Conservation (phyloP, 495 filamentous ascomycete species). For the Penicillium roqueforti region DNA sequence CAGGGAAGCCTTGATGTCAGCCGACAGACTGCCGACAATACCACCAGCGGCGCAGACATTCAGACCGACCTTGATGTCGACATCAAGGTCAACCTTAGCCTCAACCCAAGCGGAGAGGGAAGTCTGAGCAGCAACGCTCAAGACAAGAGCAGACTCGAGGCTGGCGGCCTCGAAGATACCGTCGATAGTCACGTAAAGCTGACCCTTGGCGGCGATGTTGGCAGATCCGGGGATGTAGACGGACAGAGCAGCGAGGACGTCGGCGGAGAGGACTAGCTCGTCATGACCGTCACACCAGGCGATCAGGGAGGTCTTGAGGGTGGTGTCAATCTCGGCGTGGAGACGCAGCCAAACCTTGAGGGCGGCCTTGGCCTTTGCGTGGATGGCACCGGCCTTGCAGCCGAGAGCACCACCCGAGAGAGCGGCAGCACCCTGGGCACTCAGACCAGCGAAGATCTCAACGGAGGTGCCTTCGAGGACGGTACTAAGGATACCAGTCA, state of each 20-base stretch:
- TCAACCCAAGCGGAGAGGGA: constrained; percentile 32
- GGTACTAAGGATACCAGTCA: constrained; percentile 17
- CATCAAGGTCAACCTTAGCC: constrained; percentile 22
- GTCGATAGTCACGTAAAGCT: constrained; percentile 38
- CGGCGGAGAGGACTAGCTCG: constrained; percentile 20
- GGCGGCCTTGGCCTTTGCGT: constrained; percentile 28
- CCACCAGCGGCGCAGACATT: constrained; percentile 38
- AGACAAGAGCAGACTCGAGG: constrained; percentile 30
- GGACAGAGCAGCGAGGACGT: constrained; percentile 27
- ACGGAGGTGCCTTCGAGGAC: constrained; percentile 21
- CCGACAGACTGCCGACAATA: constrained; percentile 30
- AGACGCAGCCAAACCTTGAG: constrained; percentile 34
- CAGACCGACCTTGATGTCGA: constrained; percentile 34
- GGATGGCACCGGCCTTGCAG: constrained; percentile 31
- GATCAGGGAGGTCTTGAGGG: constrained; percentile 28
- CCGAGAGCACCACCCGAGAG: constrained; percentile 40
- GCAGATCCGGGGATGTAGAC: constrained; percentile 38
- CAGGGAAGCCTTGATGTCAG: constrained; percentile 34
- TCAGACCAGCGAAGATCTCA: constrained; percentile 30
- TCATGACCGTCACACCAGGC: constrained; percentile 28
- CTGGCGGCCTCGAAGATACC: constrained; percentile 36
- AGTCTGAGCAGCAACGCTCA: constrained; percentile 31
- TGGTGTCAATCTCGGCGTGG: constrained; percentile 25
- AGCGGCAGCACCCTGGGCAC: constrained; percentile 38
- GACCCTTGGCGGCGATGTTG: constrained; percentile 36